Conservation (phyloP, 352 stramenopile genomes). For the Phytophthora rubi region DNA sequence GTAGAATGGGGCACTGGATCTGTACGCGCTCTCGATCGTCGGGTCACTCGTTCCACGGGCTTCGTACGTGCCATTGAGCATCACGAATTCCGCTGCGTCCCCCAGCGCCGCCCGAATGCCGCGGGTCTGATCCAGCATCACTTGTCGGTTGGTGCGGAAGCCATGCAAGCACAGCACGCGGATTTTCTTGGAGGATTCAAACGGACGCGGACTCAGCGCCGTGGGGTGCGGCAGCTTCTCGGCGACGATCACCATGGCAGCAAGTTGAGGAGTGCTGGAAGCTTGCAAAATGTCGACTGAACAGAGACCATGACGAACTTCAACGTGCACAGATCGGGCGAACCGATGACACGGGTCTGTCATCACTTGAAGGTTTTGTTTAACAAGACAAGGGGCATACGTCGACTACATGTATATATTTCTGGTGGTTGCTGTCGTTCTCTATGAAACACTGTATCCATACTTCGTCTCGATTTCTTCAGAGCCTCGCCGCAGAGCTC, state of each 20-base stretch:
- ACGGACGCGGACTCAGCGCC: conserved; percentile 15
- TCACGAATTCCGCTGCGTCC: conserved; percentile 44
- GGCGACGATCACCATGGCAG: conserved; percentile 18
- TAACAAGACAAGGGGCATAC: conserved; percentile 14
- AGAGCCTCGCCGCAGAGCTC: conserved; percentile 41
- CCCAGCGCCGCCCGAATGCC: conserved; percentile 44
- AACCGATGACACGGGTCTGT: background rate
- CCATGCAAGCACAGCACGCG: conserved; percentile 62
- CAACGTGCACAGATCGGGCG: conserved; percentile 30
- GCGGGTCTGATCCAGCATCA: conserved; percentile 56
- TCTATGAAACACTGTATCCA: conserved; percentile 16
- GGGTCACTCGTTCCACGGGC: conserved; percentile 40
- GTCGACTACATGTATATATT: conserved; percentile 11
- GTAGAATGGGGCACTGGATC: conserved; percentile 42
- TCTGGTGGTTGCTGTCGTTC: conserved; percentile 14
- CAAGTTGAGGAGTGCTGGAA: conserved; percentile 7
- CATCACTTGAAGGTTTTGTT: conserved; percentile 3
- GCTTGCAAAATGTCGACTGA: conserved; percentile 36
- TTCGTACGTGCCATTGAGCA: conserved; percentile 50
- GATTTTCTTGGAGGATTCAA: conserved; percentile 32
- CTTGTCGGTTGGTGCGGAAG: conserved; percentile 55
- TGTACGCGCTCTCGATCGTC: conserved; percentile 44
- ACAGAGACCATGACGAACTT: conserved; percentile 28
- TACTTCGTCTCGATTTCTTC: background rate
- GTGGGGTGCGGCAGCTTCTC: conserved; percentile 27